Evolutionary conservation across 106 monocot genomes (phyloP), one percentile per base, ranked within the genome.

Genomic region (Xerophyta viscosa): DNA sequence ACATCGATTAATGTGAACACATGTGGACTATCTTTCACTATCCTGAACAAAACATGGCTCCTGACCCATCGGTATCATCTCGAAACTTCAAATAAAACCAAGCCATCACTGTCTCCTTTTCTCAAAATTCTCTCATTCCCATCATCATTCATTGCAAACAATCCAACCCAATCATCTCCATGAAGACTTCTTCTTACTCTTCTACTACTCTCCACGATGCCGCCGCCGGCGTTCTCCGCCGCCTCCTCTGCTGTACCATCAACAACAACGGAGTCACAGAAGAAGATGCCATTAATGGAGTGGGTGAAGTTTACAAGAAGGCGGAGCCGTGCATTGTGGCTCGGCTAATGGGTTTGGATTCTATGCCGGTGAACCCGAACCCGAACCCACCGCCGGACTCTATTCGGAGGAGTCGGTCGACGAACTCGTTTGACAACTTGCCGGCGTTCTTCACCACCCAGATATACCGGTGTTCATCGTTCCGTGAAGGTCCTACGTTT

Each of bases 401-500:
- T 8, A 51, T 48, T 8, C 43, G 66, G 20, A 66, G 66, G 36
- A 66, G 66, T 17, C 31, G 66, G 57, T 66, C 57, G 3, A 49
- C 48, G 7, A 57, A 48, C 48, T 25, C 54, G 37, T 3, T 61
- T 12, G 50, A 61, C 6, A 28, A 28, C 31, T 41, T 25, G 29
- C 54, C 47, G 47, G 53, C 51, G 22, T 49, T 54, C 19, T 23
- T 29, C 24, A 6, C 55, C 9, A 22, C 29, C 2, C 8, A 30
- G 29, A 28, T 51, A 6, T 52, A 37, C 24, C n/a, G 20, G 3
- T 51, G 25, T 14, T 13, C 27, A 15, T 84, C 75, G 0, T 72
- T 85, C 44, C 59, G 56, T 2, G 84, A 79, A 50, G 45, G 31
- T 9, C 76, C 69, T 20, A 63, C 65, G 24, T 80, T 72, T 45